Percentiles rank a stretch among this genome's conserved stretches.
phyloP scores from a whole-genome alignment of 352 stramenopile species.

The Phytopythium aichiense region DNA sequence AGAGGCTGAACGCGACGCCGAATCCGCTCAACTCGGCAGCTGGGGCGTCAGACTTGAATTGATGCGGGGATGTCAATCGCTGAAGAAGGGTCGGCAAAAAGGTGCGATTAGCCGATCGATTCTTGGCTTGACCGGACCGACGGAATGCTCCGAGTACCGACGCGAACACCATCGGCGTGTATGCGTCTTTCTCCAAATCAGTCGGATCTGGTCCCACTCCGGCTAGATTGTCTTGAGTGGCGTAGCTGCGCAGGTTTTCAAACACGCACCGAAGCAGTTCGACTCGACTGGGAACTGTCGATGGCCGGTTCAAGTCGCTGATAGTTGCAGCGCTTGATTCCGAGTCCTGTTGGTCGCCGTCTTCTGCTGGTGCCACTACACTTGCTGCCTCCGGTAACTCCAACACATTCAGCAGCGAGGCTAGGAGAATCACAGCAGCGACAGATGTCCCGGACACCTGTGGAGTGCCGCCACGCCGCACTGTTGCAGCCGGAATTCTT shows the following conservation, averaged over 20 bases:
- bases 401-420: conserved; percentile 3
- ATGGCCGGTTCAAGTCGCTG: background rate
- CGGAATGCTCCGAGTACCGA: conserved; percentile 36
- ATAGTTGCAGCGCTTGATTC: background rate
- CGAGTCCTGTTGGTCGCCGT: background rate
- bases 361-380: background rate
- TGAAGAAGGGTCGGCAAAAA: conserved; percentile 1
- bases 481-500: background rate
- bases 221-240: background rate
- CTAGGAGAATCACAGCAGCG: background rate
- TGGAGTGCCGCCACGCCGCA: background rate
- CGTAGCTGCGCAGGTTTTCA: conserved; percentile 4
- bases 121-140: background rate
- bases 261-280: conserved; percentile 3
- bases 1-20: conserved; percentile 44
- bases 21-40: conserved; percentile 44
- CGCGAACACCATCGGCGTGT: conserved; percentile 25
- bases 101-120: too few relatives aligned
- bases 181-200: conserved; percentile 1
- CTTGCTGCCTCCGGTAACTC: conserved; percentile 1
- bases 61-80: background rate
- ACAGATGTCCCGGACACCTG: background rate
- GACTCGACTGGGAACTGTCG: conserved; percentile 1
- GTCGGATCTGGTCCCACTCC: background rate
- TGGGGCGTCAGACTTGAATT: conserved; percentile 14